Conservation (phyloP, 208 protist species). For the Naegleria fowleri region DNA sequence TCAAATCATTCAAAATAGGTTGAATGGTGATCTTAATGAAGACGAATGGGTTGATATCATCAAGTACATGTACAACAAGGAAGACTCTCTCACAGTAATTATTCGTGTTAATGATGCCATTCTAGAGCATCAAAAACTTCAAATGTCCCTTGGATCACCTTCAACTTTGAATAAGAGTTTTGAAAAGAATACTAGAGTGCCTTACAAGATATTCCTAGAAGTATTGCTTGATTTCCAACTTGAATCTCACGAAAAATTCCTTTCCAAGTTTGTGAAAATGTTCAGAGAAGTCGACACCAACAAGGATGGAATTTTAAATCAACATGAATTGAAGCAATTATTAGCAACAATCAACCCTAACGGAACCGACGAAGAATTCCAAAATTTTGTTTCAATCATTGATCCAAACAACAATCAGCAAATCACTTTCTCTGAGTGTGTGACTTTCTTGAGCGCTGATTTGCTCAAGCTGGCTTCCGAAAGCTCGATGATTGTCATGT, state of each 20-base stretch:
- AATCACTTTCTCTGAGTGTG: slow-evolving; percentile 72
- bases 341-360: slow-evolving; percentile 51
- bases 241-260: slow-evolving; percentile 27
- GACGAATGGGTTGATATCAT: slow-evolving; percentile 70
- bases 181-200: slow-evolving; percentile 36
- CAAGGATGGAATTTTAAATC: slow-evolving; percentile 61
- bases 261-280: background rate
- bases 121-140: background rate
- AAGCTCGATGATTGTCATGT: background rate
- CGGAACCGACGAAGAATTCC: slow-evolving; percentile 56
- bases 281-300: slow-evolving; percentile 65
- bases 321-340: slow-evolving; percentile 57
- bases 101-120: slow-evolving; percentile 55
- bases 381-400: slow-evolving; percentile 52
- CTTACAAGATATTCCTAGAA: slow-evolving; percentile 60
- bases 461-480: slow-evolving; percentile 48
- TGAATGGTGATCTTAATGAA: slow-evolving; percentile 52
- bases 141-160: background rate
- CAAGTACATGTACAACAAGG: slow-evolving; percentile 76
- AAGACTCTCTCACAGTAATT: slow-evolving; percentile 59
- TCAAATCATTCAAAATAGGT: slow-evolving; percentile 50
- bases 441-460: slow-evolving; percentile 61
- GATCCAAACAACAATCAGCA: slow-evolving; percentile 63
- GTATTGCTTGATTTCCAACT: slow-evolving; percentile 79
- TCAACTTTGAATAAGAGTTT: background rate